Evolutionary conservation across 352 stramenopile species (phyloP).

Genomic region (Phytopythium sindhum): DNA sequence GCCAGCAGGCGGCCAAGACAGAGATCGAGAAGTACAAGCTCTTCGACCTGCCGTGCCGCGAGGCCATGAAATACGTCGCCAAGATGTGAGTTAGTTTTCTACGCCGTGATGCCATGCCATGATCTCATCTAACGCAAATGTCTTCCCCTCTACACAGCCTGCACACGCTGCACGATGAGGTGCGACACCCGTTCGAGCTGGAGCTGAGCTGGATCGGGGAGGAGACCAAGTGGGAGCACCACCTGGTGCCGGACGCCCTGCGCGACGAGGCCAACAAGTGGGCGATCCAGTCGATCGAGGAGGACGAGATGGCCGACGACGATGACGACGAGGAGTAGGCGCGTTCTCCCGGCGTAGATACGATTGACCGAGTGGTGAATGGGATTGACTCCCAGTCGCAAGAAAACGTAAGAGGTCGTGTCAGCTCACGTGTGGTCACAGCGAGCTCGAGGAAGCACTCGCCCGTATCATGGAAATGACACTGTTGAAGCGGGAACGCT

Average conservation of each 20-base stretch:
- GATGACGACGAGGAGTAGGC: constrained; percentile 71
- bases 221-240: constrained; percentile 94
- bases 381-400: neutral
- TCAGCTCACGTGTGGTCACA: neutral
- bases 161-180: constrained; percentile 95
- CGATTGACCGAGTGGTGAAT: neutral
- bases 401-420: neutral
- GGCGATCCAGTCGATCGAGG: constrained; percentile 83
- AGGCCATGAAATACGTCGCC: constrained; percentile 98
- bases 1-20: constrained; percentile 97
- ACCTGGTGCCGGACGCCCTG: constrained; percentile 89
- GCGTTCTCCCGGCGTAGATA: neutral
- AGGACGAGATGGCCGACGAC: constrained; percentile 87
- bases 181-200: constrained; percentile 98
- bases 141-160: constrained; percentile 55
- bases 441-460: neutral
- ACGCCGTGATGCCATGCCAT: neutral
- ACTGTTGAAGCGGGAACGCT: neutral
- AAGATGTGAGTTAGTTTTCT: constrained; percentile 91
- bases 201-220: constrained; percentile 98
- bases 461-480: neutral
- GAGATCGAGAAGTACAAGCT: constrained; percentile 99
- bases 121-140: neutral
- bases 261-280: constrained; percentile 83
- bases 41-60: constrained; percentile 91